These are phyloP conservation scores for Cyclaneusma minus DNA, from an alignment of 2,329 filamentous ascomycete genomes.

Conservation along the genomic window DNA sequence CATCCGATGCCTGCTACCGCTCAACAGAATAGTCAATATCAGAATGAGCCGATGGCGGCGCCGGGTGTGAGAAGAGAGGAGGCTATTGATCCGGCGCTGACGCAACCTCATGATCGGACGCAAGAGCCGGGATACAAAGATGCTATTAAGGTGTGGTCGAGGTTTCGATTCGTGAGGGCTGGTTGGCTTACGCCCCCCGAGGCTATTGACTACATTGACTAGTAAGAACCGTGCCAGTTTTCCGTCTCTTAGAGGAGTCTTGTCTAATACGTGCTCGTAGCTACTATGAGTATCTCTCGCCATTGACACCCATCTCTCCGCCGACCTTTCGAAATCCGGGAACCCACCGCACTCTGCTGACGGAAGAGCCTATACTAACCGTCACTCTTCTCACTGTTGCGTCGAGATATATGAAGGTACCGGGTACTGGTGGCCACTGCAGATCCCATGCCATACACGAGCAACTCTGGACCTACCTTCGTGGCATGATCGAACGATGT, in stretches of 20 bases:
- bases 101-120: conserved; percentile 12
- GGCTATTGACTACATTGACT: conserved; percentile 85
- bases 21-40: no score
- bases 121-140: conserved; percentile 43
- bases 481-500: conserved; percentile 87
- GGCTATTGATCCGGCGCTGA: conserved; percentile 15
- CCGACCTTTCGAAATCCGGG: conserved; percentile 77
- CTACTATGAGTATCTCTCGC: conserved; percentile 84
- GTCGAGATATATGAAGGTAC: conserved; percentile 69
- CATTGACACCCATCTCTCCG: conserved; percentile 83
- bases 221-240: conserved; percentile 35
- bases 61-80: conserved; percentile 9
- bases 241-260: background rate
- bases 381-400: conserved; percentile 85
- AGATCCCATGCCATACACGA: conserved; percentile 87
- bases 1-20: no score
- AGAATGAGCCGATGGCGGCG: conserved; percentile 6
- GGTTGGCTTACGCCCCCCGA: conserved; percentile 94
- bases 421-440: conserved; percentile 65
- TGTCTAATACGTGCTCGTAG: conserved; percentile 23
- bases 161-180: conserved; percentile 87
- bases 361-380: conserved; percentile 82
- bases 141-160: conserved; percentile 74
- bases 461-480: conserved; percentile 85
- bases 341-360: conserved; percentile 65